These are phyloP conservation scores for Candida koratica DNA, from an alignment of 805 yeast species.

Conservation along the genomic window DNA sequence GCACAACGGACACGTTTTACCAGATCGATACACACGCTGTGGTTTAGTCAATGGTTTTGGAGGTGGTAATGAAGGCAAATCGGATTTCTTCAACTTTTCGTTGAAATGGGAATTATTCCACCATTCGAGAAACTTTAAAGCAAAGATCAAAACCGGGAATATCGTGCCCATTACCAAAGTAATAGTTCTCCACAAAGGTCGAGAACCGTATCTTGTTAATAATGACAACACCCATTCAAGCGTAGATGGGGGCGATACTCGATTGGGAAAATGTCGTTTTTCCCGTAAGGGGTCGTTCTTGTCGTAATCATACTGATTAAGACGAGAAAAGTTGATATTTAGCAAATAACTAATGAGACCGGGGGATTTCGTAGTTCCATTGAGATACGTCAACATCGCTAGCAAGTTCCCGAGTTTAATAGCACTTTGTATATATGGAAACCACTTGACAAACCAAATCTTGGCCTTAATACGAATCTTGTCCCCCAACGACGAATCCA, in stretches of 20 bases:
- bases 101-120: conserved; percentile 80
- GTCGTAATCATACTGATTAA: conserved; percentile 49
- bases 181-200: conserved; percentile 30
- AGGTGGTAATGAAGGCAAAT: conserved; percentile 49
- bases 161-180: conserved; percentile 43
- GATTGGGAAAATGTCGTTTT: conserved; percentile 16
- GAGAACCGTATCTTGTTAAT: conserved; percentile 19
- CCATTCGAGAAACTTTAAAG: conserved; percentile 87
- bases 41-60: conserved; percentile 22
- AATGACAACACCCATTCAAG: conserved; percentile 31
- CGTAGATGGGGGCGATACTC: conserved; percentile 41
- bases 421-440: conserved; percentile 54
- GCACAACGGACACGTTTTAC: conserved; percentile 66
- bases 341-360: conserved; percentile 57
- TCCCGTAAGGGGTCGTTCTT: conserved; percentile 23
- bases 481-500: conserved; percentile 21
- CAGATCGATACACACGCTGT: conserved; percentile 25
- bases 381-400: conserved; percentile 60
- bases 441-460: conserved; percentile 49
- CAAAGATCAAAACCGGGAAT: conserved; percentile 78
- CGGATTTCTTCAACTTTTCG: conserved; percentile 48
- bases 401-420: conserved; percentile 49
- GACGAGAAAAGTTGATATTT: conserved; percentile 61
- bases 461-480: conserved; percentile 26
- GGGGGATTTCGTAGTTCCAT: conserved; percentile 63